These are phyloP conservation scores for Marvania coccoides DNA, from an alignment of 139 green algal species.

Conservation along the genomic window DNA sequence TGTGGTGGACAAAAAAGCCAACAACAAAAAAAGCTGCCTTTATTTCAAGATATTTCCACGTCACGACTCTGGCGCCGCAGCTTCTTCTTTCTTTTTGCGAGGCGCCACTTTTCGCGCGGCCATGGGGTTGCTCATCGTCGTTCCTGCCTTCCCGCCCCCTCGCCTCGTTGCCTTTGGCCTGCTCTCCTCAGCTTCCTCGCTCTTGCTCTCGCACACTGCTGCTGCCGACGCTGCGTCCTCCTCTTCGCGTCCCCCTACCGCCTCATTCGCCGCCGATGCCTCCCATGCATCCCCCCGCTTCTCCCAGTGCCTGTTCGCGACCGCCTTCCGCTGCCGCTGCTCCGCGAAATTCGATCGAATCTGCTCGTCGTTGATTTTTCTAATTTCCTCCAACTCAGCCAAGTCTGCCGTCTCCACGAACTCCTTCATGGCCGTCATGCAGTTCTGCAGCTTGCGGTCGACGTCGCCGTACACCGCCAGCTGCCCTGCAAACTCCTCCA, in stretches of 20 bases:
- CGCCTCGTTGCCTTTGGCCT: neutral
- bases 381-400: neutral
- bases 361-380: neutral
- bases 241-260: neutral
- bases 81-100: neutral
- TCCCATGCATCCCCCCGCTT: neutral
- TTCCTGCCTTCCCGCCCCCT: neutral
- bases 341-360: constrained; percentile 2
- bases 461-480: constrained; percentile 34
- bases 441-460: constrained; percentile 18
- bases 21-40: neutral
- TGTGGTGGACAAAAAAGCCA: neutral
- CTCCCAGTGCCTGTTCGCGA: neutral
- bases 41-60: neutral
- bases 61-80: neutral
- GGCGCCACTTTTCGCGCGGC: neutral
- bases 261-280: neutral
- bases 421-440: constrained; percentile 24
- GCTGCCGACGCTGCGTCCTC: neutral
- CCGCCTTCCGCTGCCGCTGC: neutral
- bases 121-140: neutral
- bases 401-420: constrained; percentile 1
- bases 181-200: neutral
- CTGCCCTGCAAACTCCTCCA: constrained; percentile 27
- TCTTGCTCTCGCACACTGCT: neutral